These are phyloP conservation scores for Gaillardinia entomophila DNA, from an alignment of 805 yeast species.

Conservation along the genomic window DNA sequence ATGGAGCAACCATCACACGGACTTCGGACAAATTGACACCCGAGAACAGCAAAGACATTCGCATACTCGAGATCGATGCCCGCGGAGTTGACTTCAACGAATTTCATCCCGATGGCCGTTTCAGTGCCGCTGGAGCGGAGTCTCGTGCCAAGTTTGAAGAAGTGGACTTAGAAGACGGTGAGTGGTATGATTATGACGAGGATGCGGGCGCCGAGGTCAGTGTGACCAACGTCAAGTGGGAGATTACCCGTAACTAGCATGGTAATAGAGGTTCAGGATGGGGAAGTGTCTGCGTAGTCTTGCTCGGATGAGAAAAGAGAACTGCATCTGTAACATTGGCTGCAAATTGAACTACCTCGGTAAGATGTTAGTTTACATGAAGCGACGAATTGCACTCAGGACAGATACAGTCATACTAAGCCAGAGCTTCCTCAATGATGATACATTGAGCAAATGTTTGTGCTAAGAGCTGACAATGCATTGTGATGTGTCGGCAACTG, in stretches of 20 bases:
- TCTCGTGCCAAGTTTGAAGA: slow-evolving; percentile 50
- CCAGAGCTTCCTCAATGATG: no score
- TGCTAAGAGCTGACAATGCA: no score
- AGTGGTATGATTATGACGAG: slow-evolving; percentile 96
- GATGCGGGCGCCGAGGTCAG: slow-evolving; percentile 74
- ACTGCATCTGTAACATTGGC: no score
- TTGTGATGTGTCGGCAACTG: no score
- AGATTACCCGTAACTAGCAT: slow-evolving; percentile 32
- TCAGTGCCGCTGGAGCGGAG: slow-evolving; percentile 50
- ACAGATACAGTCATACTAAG: no score
- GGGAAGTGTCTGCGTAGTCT: no score
- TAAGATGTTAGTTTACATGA: no score
- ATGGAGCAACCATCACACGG: slow-evolving; percentile 28
- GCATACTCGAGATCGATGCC: slow-evolving; percentile 67
- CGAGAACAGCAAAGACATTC: slow-evolving; percentile 37
- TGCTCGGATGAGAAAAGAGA: no score
- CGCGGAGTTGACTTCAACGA: slow-evolving; percentile 75
- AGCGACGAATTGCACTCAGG: no score
- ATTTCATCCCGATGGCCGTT: slow-evolving; percentile 64
- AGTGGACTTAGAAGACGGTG: slow-evolving; percentile 70
- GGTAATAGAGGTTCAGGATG: no score
- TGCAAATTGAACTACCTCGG: no score
- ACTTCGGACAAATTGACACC: slow-evolving; percentile 24
- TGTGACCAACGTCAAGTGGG: slow-evolving; percentile 69
- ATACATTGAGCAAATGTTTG: no score